phyloP scores from a whole-genome alignment of 495 filamentous ascomycete species.

The Neurospora cerealis region DNA sequence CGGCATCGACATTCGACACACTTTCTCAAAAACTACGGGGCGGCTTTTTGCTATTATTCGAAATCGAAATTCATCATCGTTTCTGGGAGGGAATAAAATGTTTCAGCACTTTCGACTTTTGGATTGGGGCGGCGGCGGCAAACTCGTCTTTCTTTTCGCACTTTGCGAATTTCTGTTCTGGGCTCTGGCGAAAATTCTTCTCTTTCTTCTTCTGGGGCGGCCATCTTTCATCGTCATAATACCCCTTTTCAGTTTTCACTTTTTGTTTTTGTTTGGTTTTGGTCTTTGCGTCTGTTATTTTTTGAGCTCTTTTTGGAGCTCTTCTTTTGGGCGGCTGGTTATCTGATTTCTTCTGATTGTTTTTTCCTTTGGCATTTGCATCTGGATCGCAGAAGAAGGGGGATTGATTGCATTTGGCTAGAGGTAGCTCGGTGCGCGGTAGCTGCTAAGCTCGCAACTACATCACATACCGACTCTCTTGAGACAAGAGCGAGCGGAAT shows the following conservation, averaged over 20 bases:
- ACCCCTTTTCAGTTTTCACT: neutral
- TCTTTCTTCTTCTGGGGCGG: neutral
- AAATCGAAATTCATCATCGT: neutral
- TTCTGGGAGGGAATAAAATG: neutral
- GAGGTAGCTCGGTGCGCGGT: neutral
- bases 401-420: neutral
- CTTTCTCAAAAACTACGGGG: neutral
- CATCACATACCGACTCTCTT: neutral
- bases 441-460: neutral
- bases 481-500: neutral
- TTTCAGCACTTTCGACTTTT: neutral
- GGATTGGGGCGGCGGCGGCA: neutral
- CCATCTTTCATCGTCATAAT: neutral
- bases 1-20: neutral
- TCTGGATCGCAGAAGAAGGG: neutral
- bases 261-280: neutral
- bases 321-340: neutral
- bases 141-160: neutral
- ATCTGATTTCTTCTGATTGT: neutral
- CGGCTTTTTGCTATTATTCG: neutral
- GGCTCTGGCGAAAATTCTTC: neutral
- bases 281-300: neutral
- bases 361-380: neutral
- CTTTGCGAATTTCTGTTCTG: neutral
- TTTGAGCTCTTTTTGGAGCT: neutral